Percentiles rank a stretch among this genome's conserved stretches.
These are phyloP conservation scores for Nothophoma quercina DNA, from an alignment of 2,329 filamentous ascomycete genomes.

Conservation along the genomic window DNA sequence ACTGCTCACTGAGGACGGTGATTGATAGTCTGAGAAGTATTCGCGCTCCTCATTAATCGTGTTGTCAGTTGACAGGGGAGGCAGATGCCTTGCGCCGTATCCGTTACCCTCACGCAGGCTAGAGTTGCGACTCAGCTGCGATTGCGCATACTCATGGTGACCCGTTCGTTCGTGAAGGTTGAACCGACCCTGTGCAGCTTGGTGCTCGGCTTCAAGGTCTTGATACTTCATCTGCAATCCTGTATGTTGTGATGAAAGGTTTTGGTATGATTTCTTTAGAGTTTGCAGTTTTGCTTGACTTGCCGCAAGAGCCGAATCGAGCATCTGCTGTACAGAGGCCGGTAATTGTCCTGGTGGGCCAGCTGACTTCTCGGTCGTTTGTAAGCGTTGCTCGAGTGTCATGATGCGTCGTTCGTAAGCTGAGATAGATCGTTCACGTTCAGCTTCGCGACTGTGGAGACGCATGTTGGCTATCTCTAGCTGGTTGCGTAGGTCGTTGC, in stretches of 20 bases:
- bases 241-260: constrained; percentile 59
- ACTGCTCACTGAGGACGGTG: constrained; percentile 36
- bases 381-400: constrained; percentile 52
- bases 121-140: constrained; percentile 36
- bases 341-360: constrained; percentile 45
- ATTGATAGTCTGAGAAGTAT: constrained; percentile 39
- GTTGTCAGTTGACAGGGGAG: constrained; percentile 32
- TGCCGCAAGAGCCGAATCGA: constrained; percentile 58
- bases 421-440: constrained; percentile 57
- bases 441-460: constrained; percentile 61
- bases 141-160: constrained; percentile 27
- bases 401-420: constrained; percentile 59
- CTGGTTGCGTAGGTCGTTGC: constrained; percentile 65
- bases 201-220: constrained; percentile 48
- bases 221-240: constrained; percentile 58
- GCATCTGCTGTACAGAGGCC: constrained; percentile 54
- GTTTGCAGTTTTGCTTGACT: constrained; percentile 57
- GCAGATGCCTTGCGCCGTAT: constrained; percentile 33
- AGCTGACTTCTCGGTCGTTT: constrained; percentile 33
- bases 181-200: constrained; percentile 37
- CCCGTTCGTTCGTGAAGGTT: constrained; percentile 28
- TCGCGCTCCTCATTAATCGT: constrained; percentile 37
- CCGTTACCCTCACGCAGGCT: constrained; percentile 32
- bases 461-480: constrained; percentile 67
- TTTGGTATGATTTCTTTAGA: constrained; percentile 61